Percentiles rank a stretch among this genome's conserved stretches.
phyloP scores from a whole-genome alignment of 306 rosid species.

The Fragaria ananassa region DNA sequence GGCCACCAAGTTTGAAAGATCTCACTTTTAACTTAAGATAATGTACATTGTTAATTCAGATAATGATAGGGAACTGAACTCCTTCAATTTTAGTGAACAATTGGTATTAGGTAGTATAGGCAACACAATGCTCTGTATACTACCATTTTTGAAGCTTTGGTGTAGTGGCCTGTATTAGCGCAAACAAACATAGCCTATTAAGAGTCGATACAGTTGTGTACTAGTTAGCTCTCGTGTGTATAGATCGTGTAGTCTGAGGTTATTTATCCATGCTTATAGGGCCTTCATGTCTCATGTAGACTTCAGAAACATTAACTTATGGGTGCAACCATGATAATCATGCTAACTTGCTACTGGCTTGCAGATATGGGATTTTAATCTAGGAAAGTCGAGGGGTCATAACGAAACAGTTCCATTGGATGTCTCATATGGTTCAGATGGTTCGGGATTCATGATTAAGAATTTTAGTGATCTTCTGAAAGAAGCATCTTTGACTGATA shows the following conservation, averaged over 20 bases:
- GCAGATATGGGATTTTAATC: slow-evolving; percentile 70
- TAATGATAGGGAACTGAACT: background rate
- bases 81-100: background rate
- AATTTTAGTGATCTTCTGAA: slow-evolving; percentile 42
- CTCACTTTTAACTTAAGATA: background rate
- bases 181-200: background rate
- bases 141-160: background rate
- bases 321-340: background rate
- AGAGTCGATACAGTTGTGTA: background rate
- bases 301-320: background rate
- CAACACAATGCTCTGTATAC: background rate
- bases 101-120: background rate
- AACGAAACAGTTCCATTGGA: slow-evolving; percentile 41
- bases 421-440: slow-evolving; percentile 34
- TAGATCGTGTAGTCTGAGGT: background rate
- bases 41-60: background rate
- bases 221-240: background rate
- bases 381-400: slow-evolving; percentile 41
- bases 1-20: background rate
- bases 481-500: slow-evolving; percentile 33
- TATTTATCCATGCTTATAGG: background rate
- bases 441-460: slow-evolving; percentile 41
- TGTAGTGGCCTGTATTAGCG: background rate
- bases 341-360: slow-evolving; percentile 19
- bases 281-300: background rate